phyloP scores from a whole-genome alignment of 768 basidiomycete genomes.

The Sporobolomyces phaffii region DNA sequence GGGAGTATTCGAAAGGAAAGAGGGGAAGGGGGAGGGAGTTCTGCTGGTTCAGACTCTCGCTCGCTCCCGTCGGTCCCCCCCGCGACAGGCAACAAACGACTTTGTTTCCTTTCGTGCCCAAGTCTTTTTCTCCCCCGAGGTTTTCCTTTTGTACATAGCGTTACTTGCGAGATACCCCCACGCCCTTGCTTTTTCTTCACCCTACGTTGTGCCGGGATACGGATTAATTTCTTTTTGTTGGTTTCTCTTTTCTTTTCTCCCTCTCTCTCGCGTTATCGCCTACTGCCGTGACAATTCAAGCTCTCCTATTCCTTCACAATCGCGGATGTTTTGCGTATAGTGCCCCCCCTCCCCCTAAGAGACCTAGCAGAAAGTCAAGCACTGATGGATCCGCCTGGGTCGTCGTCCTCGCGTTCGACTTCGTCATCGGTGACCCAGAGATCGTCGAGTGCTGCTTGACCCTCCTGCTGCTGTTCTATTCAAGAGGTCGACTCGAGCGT shows the following conservation, averaged over 20 bases:
- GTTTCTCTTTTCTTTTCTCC: background rate
- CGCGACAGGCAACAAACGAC: background rate
- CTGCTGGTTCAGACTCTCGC: constrained; percentile 2
- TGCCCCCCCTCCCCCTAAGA: too few relatives aligned
- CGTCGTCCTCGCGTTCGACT: background rate
- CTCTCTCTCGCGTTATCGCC: too few relatives aligned
- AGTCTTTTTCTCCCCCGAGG: background rate
- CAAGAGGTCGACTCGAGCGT: too few relatives aligned
- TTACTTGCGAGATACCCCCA: too few relatives aligned
- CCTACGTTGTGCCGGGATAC: too few relatives aligned
- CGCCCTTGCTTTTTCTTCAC: too few relatives aligned
- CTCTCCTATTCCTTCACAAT: too few relatives aligned
- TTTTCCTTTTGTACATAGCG: background rate
- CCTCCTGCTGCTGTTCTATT: background rate
- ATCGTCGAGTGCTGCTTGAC: background rate
- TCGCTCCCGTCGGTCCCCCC: background rate
- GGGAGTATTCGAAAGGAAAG: too few relatives aligned
- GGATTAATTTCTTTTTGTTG: background rate
- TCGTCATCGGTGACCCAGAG: background rate
- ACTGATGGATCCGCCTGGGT: background rate
- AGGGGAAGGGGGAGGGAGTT: background rate
- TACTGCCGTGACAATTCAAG: background rate
- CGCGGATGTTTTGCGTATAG: too few relatives aligned
- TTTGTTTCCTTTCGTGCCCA: too few relatives aligned
- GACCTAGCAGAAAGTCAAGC: background rate